Evolutionary conservation across 768 basidiomycete genomes (phyloP), one percentile per base, ranked within the genome.

Genomic region (Podaxis rugospora): DNA sequence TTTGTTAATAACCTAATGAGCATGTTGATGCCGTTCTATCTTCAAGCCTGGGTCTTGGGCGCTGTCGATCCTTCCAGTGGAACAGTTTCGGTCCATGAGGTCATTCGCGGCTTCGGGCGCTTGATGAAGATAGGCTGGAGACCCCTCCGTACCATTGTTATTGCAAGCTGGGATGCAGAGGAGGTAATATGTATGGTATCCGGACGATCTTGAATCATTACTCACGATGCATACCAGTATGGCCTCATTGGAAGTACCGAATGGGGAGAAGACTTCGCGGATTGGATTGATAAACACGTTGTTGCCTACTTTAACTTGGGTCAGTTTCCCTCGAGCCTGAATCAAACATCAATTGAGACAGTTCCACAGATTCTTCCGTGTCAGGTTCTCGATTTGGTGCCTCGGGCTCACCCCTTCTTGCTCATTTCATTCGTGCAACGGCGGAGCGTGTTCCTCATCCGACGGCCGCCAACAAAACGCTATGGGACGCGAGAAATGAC

Each of bases 301-400:
- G 93, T 93, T 18, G 84, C 90, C 9, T 98, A 98, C 70, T 76
- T 96, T 58, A 97, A 97, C 70, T 77, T 94, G 11, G 90, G 91
- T 69, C 75, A 28, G 49, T 51, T 23, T 6, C 5, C 35, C 35
- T 11, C 18, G 3, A 5, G 47, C 52, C 6, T 44, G 1, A 46
- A 25, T 5, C 42, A 4, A 21, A 47, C 21, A 13, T 23, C 23
- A 9, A 35, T 44, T 39, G 16, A 51, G 18, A 28, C n/a, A 50
- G 21, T 35, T 46, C 5, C n/a, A 14, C 42, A 70, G 69, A 69
- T 52, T 55, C 78, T 14, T 84, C 89, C 3, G 85, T 85, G 1
- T 74, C 81, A 5, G 88, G 87, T 7, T 86, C 87, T 35, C 77
- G 77, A 9, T 90, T 84, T 74, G 62, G 69, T 5, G 76, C 79